phyloP scores from a whole-genome alignment of 2,329 filamentous ascomycete species.

The Coniochaeta sp. region DNA sequence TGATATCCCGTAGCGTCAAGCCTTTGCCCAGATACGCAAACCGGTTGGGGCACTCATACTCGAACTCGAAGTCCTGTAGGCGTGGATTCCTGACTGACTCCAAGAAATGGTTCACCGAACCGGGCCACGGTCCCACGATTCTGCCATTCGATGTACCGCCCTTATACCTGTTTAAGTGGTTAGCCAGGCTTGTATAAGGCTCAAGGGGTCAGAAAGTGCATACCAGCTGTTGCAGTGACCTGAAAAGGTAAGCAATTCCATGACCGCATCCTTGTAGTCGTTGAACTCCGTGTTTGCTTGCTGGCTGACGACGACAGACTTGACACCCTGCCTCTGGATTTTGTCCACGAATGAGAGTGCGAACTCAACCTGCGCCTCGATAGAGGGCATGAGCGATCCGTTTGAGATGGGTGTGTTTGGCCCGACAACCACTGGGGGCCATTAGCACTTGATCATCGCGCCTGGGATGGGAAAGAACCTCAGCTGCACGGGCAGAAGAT shows the following conservation, averaged over 20 bases:
- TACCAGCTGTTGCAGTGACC: conserved; percentile 37
- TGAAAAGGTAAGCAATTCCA: conserved; percentile 43
- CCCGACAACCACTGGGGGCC: conserved; percentile 39
- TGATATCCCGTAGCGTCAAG: conserved; percentile 3
- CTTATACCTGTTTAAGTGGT: conserved; percentile 67
- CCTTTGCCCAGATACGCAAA: conserved; percentile 5
- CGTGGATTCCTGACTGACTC: conserved; percentile 30
- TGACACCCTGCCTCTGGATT: conserved; percentile 55
- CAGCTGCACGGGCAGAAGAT: no score
- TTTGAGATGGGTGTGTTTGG: conserved; percentile 49
- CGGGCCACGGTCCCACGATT: conserved; percentile 62
- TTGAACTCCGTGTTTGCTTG: conserved; percentile 56
- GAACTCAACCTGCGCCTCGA: conserved; percentile 59
- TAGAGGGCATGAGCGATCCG: conserved; percentile 57
- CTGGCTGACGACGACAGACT: conserved; percentile 46
- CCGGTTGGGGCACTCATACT: conserved; percentile 24
- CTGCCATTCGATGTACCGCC: conserved; percentile 51
- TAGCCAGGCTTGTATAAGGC: no score
- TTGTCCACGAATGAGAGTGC: conserved; percentile 60
- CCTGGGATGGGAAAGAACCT: no score
- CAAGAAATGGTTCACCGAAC: conserved; percentile 54
- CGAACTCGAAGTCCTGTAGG: conserved; percentile 45
- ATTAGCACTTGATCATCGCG: no score
- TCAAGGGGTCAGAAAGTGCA: conserved; percentile 24
- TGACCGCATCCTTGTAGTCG: conserved; percentile 39